Evolutionary conservation across 2,329 filamentous ascomycete species (phyloP), one percentile per base, ranked within the genome.

Genomic region (Diaporthe capsici): DNA sequence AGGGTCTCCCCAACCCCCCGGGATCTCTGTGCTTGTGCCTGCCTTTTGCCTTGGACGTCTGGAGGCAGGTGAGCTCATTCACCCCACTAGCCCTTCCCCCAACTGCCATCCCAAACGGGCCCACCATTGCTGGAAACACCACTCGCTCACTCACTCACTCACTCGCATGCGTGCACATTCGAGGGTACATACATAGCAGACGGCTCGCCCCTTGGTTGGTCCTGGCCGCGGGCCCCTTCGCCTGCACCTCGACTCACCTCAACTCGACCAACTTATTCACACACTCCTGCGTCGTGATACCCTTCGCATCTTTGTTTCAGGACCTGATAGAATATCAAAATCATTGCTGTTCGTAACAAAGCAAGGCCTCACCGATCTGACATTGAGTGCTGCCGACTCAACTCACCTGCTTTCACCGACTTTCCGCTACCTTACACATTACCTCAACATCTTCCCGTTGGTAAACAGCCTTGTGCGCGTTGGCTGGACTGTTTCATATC

Each of bases 1-100:
- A 68, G 65, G 47, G 47, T 28, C 10, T 47, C 47, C 65, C 65
- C 65, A 70, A 70, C 65, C 65, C 20, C 63, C 65, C 65, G 34
- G 17, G 49, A 70, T 55, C 65, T 42, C 13, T 17, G 22, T 61
- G 58, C 58, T 39, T 57, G 60, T 22, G 60, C 60, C 60, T 58
- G 10, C 34, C 57, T 17, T 22, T 39, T 34, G 25, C 10, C 13
- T 58, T 15, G 53, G 28, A 20, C 28, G 34, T 55, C 53, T 55
- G 53, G 2, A 57, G 51, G 53, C 53, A 57, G 53, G 28, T 57
- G 53, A 34, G 55, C 17, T 22, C 31, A 20, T 58, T 5, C 31
- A 20, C 37, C 28, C 17, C 31, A 28, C 25, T 31, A 20, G 31
- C 42, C 10, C 61, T n/a, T 13, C 31, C 39, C 60, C 44, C 44